Conservation (phyloP, 345 rosid species). For the Gossypium raimondii region DNA sequence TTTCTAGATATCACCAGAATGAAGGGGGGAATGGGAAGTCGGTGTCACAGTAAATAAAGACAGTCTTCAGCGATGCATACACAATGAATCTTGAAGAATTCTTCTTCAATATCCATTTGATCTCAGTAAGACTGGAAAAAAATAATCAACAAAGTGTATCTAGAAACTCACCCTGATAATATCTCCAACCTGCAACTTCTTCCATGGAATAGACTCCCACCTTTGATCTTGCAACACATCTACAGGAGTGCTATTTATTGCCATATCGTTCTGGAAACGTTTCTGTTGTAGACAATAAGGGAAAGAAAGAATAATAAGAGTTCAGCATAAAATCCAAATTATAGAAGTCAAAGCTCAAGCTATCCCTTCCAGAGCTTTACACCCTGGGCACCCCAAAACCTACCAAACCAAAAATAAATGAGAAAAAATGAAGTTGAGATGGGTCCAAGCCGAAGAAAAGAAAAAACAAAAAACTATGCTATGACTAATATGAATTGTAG, state of each 20-base stretch:
- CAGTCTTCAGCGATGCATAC: neutral
- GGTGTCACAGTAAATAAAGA: neutral
- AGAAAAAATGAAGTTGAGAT: constrained; percentile 10
- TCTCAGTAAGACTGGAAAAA: neutral
- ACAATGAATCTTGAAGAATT: neutral
- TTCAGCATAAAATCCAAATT: constrained; percentile 9
- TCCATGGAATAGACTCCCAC: constrained; percentile 85
- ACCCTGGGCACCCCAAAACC: neutral
- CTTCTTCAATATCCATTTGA: neutral
- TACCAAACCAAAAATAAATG: constrained; percentile 12
- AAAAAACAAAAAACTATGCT: neutral
- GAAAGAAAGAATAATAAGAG: constrained; percentile 7
- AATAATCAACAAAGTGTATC: neutral
- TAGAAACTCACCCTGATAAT: constrained; percentile 68
- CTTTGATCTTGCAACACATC: constrained; percentile 83
- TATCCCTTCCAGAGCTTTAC: neutral
- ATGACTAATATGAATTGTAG: constrained; percentile 13
- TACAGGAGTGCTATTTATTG: constrained; percentile 69
- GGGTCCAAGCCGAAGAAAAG: constrained; percentile 14
- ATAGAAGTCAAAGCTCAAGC: constrained; percentile 9
- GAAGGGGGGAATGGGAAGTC: neutral
- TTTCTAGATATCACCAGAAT: neutral
- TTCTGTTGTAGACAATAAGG: constrained; percentile 53
- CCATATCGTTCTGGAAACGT: constrained; percentile 95
- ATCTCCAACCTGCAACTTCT: constrained; percentile 98